Evolutionary conservation across 306 rosid genomes (phyloP).

Genomic region (Cicer chorassanicum): DNA sequence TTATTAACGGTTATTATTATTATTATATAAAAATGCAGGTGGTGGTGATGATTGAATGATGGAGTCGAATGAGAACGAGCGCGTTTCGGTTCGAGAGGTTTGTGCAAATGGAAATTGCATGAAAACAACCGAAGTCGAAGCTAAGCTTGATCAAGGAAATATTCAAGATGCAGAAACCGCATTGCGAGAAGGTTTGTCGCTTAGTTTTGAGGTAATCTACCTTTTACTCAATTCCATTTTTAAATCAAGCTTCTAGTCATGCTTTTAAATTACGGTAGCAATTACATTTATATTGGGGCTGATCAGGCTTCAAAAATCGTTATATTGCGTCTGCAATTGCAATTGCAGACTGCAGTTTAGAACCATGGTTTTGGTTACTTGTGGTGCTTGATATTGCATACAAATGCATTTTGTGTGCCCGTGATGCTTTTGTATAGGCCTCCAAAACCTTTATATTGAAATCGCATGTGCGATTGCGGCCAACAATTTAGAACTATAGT

Average conservation of each 20-base stretch:
- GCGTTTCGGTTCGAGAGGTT: constrained; percentile 53
- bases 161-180: constrained; percentile 89
- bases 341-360: too few relatives aligned
- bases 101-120: constrained; percentile 73
- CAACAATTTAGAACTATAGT: neutral
- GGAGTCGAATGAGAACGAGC: constrained; percentile 58
- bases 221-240: neutral
- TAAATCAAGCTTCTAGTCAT: too few relatives aligned
- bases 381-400: neutral
- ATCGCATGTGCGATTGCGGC: neutral
- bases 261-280: too few relatives aligned
- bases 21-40: neutral
- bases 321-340: too few relatives aligned
- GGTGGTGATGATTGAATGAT: constrained; percentile 51
- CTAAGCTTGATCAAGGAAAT: constrained; percentile 88
- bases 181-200: constrained; percentile 80
- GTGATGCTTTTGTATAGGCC: neutral
- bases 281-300: too few relatives aligned
- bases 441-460: neutral
- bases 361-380: neutral
- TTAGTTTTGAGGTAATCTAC: constrained; percentile 74
- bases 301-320: too few relatives aligned
- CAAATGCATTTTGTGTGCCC: neutral
- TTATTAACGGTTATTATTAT: too few relatives aligned
- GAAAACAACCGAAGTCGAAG: constrained; percentile 68